Conservation (phyloP, 176 grass and related monocot species). For the Ensete ventricosum region DNA sequence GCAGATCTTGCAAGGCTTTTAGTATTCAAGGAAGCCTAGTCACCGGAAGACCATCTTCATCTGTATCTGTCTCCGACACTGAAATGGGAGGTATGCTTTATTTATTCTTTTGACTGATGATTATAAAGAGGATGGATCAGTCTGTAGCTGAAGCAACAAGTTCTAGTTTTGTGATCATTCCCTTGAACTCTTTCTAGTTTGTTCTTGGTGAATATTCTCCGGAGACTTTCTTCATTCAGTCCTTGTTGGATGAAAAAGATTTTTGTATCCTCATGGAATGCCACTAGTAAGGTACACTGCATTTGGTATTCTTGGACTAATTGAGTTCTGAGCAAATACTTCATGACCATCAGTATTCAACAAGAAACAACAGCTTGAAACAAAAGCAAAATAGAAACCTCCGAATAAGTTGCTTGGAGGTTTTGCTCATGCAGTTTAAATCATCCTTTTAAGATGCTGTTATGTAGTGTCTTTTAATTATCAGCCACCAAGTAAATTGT, state of each 20-base stretch:
- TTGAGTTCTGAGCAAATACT: not conserved
- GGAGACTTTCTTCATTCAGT: too few species aligned
- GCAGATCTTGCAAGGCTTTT: not conserved
- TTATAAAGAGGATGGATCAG: not conserved
- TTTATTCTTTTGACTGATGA: not conserved
- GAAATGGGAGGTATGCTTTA: not conserved
- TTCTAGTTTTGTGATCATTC: not conserved
- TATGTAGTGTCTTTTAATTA: not conserved
- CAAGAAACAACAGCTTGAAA: too few species aligned
- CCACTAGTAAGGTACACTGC: not conserved
- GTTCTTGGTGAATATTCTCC: too few species aligned
- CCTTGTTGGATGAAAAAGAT: too few species aligned
- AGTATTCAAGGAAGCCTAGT: conserved; percentile 3
- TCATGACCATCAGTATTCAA: too few species aligned
- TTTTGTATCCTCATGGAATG: too few species aligned
- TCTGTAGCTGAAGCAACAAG: not conserved
- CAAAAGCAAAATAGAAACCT: too few species aligned
- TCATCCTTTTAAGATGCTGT: too few species aligned
- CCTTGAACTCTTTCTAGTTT: not conserved
- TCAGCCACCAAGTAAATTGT: not conserved
- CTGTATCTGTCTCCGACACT: not conserved
- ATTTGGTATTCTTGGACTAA: not conserved
- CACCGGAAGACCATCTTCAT: conserved; percentile 9
- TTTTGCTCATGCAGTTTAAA: too few species aligned
- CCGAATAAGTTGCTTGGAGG: too few species aligned